Evolutionary conservation across 2,329 filamentous ascomycete genomes (phyloP), one percentile per base, ranked within the genome.

Genomic region (Colletotrichum filicis): DNA sequence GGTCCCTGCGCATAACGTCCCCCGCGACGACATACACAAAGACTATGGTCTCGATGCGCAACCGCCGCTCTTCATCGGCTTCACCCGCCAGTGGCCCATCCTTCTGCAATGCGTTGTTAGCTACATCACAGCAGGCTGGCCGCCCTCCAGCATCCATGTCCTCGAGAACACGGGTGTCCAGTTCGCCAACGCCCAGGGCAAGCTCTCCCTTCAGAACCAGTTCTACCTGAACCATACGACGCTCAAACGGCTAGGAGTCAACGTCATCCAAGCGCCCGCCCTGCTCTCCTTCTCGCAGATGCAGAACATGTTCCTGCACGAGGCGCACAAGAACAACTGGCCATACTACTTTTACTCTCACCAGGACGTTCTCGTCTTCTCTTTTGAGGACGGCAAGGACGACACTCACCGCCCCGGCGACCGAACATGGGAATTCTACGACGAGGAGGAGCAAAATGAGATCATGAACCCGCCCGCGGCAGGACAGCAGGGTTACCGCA

Each of bases 81-180:
- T 91, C 80, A 90, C 89, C 0, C 83, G 88, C 42, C 86, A 86
- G 68, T 90, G 86, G 85, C 85, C 85, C 2, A 81, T 91, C 69
- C 82, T 91, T 1, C 83, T 89, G 16, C 89, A 91, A 79, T 82
- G 85, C 3, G 85, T 91, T 1, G 84, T 89, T 11, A 86, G 84
- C 12, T 91, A 91, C 78, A 86, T 91, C 74, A 87, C 88, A 1
- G 87, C 88, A 3, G 89, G 89, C 61, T 91, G 89, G 89, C 89
- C 89, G 1, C 79, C 87, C 0, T 82, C 82, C 24, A 85, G 90
- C 74, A 90, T 91, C 72, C 87, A 88, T 74, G 86, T 91, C 2
- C 80, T 91, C 32, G 89, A 91, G 76, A 91, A 91, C 79, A 91
- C 87, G 5, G 89, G 89, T 6, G 86, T 86, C 16, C 87, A 89